Evolutionary conservation across 495 filamentous ascomycete species (phyloP), one percentile per base, ranked within the genome.

Genomic region (Tuber calosporum): DNA sequence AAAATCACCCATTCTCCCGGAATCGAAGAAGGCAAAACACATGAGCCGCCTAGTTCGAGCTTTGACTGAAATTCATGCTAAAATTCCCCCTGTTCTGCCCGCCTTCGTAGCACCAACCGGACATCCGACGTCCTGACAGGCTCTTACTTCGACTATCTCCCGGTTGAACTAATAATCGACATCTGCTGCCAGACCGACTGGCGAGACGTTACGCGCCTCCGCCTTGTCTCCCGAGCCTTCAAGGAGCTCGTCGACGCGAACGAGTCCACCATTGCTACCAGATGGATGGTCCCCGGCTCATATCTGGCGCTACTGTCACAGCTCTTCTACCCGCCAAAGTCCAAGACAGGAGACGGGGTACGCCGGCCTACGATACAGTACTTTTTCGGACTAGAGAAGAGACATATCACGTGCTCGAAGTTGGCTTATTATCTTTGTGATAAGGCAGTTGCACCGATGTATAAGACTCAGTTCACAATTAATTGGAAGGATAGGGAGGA

Each of bases 221-320:
- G 81, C 0, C 62, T 69, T 53, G 78, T 82, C 36, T 84, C 82
- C 9, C 76, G 75, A 4, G 77, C 72, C 69, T 84, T 84, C 73
- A 75, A 70, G 20, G 70, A 74, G 42, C 76, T 81, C 36, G 77
- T 84, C 22, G 75, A 78, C 68, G 69, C 72, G 68, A 74, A 82
- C 45, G 81, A 82, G 48, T 75, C 72, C 37, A 72, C 71, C 26
- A 81, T 82, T 68, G 81, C 75, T 34, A 73, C 77, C 26, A 69
- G 26, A 69, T 79, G 78, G 79, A 72, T 70, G 42, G 45, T 72
- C 34, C 73, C 69, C 15, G 77, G 73, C 1, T 79, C 73, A 34
- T 75, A 81, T 37, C 45, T 82, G 40, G 76, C 75, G 41, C 72
- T 79, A 41, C 73, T 82, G 13, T 79, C 77, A 37, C 78, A 79